A percentile compares a stretch with the other conserved stretches of the same genome.
phyloP scores from a whole-genome alignment of 2,329 filamentous ascomycete species.

The Albifimbria verrucaria region DNA sequence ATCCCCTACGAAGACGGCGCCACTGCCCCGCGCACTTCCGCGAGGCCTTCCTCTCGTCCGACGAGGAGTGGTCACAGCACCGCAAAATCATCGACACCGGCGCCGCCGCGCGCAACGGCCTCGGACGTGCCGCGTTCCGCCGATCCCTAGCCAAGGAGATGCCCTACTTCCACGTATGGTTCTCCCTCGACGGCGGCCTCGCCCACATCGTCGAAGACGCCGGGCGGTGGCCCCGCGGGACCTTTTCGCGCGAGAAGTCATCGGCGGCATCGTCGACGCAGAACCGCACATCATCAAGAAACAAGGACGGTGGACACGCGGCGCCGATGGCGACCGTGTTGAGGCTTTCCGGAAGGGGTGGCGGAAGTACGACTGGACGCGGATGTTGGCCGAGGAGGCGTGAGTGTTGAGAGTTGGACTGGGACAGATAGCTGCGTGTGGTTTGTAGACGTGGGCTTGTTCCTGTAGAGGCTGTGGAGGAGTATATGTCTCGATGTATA shows the following conservation, averaged over 20 bases:
- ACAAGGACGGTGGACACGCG: conserved; percentile 79
- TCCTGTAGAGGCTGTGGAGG: too few relatives aligned
- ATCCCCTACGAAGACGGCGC: conserved; percentile 90
- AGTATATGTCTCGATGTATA: too few relatives aligned
- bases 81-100: conserved; percentile 89
- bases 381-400: conserved; percentile 45
- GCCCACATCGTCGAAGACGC: conserved; percentile 90
- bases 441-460: too few relatives aligned
- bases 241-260: conserved; percentile 84
- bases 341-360: conserved; percentile 81
- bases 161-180: conserved; percentile 99
- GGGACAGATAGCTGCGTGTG: too few relatives aligned
- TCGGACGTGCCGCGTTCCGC: conserved; percentile 80
- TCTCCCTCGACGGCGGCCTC: conserved; percentile 84
- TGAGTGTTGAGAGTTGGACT: too few relatives aligned
- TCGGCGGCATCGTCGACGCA: conserved; percentile 87
- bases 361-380: conserved; percentile 88
- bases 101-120: conserved; percentile 54
- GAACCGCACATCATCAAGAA: conserved; percentile 82
- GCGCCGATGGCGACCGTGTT: conserved; percentile 63
- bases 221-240: conserved; percentile 86
- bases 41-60: conserved; percentile 83
- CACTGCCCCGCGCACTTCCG: conserved; percentile 89
- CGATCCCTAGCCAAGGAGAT: conserved; percentile 85
- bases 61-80: conserved; percentile 95